Conservation (phyloP, 2,329 filamentous ascomycete genomes). For the Penicillium sp. region DNA sequence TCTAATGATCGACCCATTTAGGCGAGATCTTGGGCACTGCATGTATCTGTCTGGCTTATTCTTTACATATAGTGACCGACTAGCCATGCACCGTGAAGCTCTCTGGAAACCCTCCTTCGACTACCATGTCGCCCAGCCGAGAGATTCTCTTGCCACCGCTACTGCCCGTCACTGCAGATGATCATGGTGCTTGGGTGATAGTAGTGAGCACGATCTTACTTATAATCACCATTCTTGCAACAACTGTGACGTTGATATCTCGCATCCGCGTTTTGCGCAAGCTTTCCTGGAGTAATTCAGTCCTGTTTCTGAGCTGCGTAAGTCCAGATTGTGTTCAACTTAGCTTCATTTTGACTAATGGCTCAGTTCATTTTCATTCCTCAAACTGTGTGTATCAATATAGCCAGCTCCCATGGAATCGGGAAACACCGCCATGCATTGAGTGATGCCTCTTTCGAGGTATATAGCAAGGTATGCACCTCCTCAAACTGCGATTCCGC, state of each 20-base stretch:
- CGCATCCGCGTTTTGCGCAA: conserved; percentile 5
- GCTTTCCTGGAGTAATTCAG: conserved; percentile 8
- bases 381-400: conserved; percentile 9
- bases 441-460: conserved; percentile 1
- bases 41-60: neutral
- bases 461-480: conserved; percentile 8
- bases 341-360: neutral
- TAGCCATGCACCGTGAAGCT: neutral
- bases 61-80: neutral
- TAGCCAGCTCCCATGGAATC: conserved; percentile 10
- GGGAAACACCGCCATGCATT: conserved; percentile 7
- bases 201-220: conserved; percentile 13
- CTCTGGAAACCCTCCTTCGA: neutral
- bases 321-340: neutral
- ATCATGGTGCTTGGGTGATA: conserved; percentile 15
- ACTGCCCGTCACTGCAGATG: conserved; percentile 7
- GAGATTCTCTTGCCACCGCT: neutral
- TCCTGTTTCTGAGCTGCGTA: conserved; percentile 5
- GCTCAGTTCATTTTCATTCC: conserved; percentile 3
- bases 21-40: neutral
- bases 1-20: neutral
- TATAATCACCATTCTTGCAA: conserved; percentile 7
- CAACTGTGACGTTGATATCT: conserved; percentile 10
- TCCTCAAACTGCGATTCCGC: fast-evolving
- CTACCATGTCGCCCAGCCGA: neutral